A percentile compares a stretch with the other conserved stretches of the same genome.
These are phyloP conservation scores for Ogataea paraovalis DNA, from an alignment of 805 yeast species.

Conservation along the genomic window DNA sequence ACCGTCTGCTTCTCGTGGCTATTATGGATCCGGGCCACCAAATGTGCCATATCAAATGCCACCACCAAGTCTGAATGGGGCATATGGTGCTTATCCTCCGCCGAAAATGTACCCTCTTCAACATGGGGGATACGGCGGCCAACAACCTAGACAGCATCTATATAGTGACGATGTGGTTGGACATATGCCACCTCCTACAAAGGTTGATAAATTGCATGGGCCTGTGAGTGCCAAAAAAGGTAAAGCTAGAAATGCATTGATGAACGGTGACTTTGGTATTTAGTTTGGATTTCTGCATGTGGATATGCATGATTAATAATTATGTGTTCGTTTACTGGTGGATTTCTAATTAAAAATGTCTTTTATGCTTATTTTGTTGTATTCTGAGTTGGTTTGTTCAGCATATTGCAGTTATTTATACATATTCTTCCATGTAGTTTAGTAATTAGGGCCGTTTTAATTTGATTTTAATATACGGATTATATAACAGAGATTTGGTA, in stretches of 20 bases:
- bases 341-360: too few species aligned
- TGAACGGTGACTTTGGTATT: slow-evolving; percentile 67
- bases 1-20: neutral
- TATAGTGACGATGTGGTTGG: slow-evolving; percentile 42
- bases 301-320: neutral
- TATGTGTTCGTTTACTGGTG: neutral
- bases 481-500: too few species aligned
- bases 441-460: too few species aligned
- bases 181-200: slow-evolving; percentile 45
- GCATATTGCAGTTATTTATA: too few species aligned
- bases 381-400: too few species aligned
- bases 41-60: neutral
- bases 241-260: slow-evolving; percentile 58
- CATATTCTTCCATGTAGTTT: too few species aligned
- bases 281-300: slow-evolving; percentile 22
- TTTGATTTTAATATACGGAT: too few species aligned
- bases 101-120: neutral
- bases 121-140: neutral
- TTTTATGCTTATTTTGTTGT: too few species aligned
- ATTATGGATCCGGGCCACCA: neutral
- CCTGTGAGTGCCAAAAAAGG: slow-evolving; percentile 41
- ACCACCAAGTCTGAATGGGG: neutral
- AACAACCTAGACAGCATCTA: neutral
- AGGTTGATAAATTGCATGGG: slow-evolving; percentile 11
- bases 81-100: neutral